Conservation (phyloP, 345 rosid species). For the Turritis glabra region DNA sequence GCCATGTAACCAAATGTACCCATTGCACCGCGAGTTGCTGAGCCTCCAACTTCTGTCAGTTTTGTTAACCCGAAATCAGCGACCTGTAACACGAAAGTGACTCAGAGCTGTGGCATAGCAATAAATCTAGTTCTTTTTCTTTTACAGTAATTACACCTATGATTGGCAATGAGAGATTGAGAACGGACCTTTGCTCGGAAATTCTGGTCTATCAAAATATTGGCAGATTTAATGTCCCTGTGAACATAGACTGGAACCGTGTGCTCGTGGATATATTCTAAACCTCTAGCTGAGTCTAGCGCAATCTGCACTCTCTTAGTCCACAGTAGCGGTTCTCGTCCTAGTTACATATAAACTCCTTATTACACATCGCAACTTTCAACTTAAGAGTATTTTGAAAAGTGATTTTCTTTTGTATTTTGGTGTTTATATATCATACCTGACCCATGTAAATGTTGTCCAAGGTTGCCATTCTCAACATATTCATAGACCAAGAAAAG, state of each 20-base stretch:
- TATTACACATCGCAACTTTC: not conserved
- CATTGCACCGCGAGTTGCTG: slow-evolving; percentile 76
- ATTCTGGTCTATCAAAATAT: slow-evolving; percentile 87
- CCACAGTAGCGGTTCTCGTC: slow-evolving; percentile 79
- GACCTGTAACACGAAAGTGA: slow-evolving; percentile 49
- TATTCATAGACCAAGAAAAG: slow-evolving; percentile 87
- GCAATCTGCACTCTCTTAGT: slow-evolving; percentile 89
- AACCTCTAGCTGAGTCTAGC: slow-evolving; percentile 98
- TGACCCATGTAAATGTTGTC: slow-evolving; percentile 87
- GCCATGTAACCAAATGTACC: slow-evolving; percentile 99
- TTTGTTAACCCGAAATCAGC: slow-evolving; percentile 97
- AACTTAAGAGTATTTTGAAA: not conserved
- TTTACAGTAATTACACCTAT: not conserved
- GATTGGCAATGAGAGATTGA: not conserved
- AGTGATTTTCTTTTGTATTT: not conserved
- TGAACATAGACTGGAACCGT: slow-evolving; percentile 98
- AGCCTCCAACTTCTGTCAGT: slow-evolving; percentile 79
- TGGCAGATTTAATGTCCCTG: slow-evolving; percentile 94
- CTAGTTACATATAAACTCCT: slow-evolving; percentile 44
- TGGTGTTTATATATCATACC: slow-evolving; percentile 39
- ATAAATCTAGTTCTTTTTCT: not conserved
- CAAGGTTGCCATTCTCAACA: slow-evolving; percentile 92
- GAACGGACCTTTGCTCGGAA: slow-evolving; percentile 75
- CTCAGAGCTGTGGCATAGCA: not conserved
- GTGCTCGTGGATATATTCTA: slow-evolving; percentile 96